These are phyloP conservation scores for Somion occarium DNA, from an alignment of 1,284 basidiomycete species.

Conservation along the genomic window DNA sequence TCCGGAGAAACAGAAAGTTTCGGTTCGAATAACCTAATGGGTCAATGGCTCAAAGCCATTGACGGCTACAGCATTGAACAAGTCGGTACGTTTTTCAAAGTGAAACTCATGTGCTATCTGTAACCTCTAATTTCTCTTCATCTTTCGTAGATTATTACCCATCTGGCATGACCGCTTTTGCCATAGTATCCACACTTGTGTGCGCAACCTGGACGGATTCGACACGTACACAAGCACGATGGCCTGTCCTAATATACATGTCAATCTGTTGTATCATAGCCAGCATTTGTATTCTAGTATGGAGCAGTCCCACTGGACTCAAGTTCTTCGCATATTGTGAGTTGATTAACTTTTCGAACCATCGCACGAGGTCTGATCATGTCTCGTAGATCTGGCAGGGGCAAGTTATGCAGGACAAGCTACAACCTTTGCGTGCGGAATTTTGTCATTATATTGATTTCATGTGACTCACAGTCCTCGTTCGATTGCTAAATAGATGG, in stretches of 20 bases:
- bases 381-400: slow-evolving; percentile 46
- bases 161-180: slow-evolving; percentile 60
- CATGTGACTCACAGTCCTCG: not conserved
- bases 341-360: slow-evolving; percentile 15
- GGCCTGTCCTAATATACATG: slow-evolving; percentile 66
- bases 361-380: not conserved
- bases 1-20: slow-evolving; percentile 69
- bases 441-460: not conserved
- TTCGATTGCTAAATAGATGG: slow-evolving; percentile 44
- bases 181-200: slow-evolving; percentile 55
- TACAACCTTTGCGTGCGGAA: slow-evolving; percentile 62
- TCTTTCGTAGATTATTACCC: slow-evolving; percentile 53
- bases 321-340: slow-evolving; percentile 68
- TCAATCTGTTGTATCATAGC: slow-evolving; percentile 47
- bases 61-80: slow-evolving; percentile 60
- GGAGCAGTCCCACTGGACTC: slow-evolving; percentile 48
- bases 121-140: not conserved
- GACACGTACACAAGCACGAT: slow-evolving; percentile 42
- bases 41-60: slow-evolving; percentile 65
- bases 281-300: slow-evolving; percentile 53
- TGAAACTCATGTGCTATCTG: not conserved
- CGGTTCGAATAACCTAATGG: slow-evolving; percentile 72
- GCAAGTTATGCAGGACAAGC: slow-evolving; percentile 66
- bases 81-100: slow-evolving; percentile 34
- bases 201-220: slow-evolving; percentile 61